Conservation (phyloP, 805 yeast species). For the Yamadazyma paraphyllophila region DNA sequence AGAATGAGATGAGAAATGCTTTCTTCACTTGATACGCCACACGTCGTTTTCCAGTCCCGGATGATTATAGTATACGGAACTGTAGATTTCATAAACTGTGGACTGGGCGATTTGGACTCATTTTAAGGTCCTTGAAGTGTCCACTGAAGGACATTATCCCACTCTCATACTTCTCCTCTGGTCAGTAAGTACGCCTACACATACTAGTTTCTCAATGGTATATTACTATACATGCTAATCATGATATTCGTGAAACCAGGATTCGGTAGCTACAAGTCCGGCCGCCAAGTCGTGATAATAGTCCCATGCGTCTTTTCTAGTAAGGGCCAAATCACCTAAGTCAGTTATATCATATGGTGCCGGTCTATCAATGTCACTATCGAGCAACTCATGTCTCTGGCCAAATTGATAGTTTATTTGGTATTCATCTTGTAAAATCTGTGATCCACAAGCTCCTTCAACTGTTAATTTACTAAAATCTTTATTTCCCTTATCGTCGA, state of each 20-base stretch:
- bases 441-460: constrained; percentile 39
- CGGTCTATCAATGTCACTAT: constrained; percentile 23
- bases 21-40: too few species aligned
- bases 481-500: constrained; percentile 16
- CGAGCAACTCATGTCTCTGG: constrained; percentile 22
- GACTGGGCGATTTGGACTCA: too few species aligned
- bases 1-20: not conserved
- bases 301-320: constrained; percentile 39
- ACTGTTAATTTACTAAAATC: constrained; percentile 28
- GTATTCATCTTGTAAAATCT: constrained; percentile 38
- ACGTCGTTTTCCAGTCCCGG: too few species aligned
- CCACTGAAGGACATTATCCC: too few species aligned
- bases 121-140: too few species aligned
- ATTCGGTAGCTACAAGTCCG: constrained; percentile 14
- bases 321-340: constrained; percentile 35
- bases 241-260: constrained; percentile 21
- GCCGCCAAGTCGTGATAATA: constrained; percentile 24
- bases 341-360: constrained; percentile 22
- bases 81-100: too few species aligned
- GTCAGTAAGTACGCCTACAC: too few species aligned
- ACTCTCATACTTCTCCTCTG: too few species aligned
- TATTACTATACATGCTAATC: constrained; percentile 7
- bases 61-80: too few species aligned
- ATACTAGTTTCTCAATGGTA: too few species aligned
- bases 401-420: constrained; percentile 24